Conservation (phyloP, 23 red algal species). For the Gracilaria vermiculophylla region DNA sequence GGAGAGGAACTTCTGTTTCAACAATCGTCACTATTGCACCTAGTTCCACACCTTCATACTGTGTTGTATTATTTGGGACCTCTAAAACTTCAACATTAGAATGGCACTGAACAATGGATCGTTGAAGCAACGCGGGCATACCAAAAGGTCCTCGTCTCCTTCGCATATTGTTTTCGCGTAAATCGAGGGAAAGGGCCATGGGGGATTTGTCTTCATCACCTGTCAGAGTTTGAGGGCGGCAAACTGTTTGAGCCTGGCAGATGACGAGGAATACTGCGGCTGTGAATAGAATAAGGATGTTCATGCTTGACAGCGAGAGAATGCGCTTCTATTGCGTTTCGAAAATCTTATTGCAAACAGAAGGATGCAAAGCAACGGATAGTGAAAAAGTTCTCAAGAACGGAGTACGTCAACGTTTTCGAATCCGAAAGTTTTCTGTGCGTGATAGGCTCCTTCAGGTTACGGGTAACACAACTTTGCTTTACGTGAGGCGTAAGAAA, state of each 20-base stretch:
- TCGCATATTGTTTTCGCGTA: neutral
- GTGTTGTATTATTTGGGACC: conserved; percentile 21
- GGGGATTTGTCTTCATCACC: neutral
- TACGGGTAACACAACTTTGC: neutral
- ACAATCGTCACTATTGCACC: conserved; percentile 44
- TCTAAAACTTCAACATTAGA: conserved; percentile 21
- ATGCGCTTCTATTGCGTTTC: neutral
- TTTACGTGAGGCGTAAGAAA: neutral
- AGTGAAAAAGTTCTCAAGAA: neutral
- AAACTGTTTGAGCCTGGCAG: neutral
- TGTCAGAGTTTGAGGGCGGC: neutral
- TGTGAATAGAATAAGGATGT: neutral
- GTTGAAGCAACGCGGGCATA: neutral
- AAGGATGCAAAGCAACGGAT: neutral
- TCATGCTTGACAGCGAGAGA: neutral
- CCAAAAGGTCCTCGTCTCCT: neutral
- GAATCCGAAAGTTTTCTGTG: neutral
- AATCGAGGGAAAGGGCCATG: neutral
- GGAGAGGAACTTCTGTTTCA: conserved; percentile 47
- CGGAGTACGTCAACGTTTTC: neutral
- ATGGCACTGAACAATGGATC: conserved; percentile 32
- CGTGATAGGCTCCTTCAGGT: neutral
- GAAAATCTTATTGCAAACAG: neutral
- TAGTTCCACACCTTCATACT: conserved; percentile 33
- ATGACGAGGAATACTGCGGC: neutral